Evolutionary conservation across 1,284 basidiomycete species (phyloP).

Genomic region (Omphalotus olearius): DNA sequence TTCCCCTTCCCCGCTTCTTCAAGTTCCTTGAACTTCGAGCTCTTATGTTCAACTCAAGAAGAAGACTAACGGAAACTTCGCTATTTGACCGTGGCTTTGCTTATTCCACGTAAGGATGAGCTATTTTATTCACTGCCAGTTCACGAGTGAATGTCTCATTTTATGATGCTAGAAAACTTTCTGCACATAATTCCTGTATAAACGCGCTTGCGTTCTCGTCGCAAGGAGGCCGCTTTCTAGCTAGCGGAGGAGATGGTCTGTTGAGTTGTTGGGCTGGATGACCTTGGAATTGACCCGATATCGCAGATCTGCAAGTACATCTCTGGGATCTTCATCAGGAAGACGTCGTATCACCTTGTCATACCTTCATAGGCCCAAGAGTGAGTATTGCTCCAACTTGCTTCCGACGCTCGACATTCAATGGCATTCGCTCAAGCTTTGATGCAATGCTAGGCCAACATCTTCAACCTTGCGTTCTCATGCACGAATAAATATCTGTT

Average conservation of each 20-base stretch:
- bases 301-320: conserved; percentile 52
- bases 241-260: conserved; percentile 74
- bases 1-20: too few relatives aligned
- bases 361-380: conserved; percentile 44
- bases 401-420: conserved; percentile 7
- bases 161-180: conserved; percentile 41
- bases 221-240: conserved; percentile 61
- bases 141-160: neutral
- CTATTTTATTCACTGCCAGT: neutral
- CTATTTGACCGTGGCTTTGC: conserved; percentile 35
- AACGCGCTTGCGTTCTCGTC: conserved; percentile 65
- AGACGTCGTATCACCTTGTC: conserved; percentile 42
- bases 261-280: conserved; percentile 4
- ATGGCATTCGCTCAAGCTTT: conserved; percentile 65
- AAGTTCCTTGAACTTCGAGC: too few relatives aligned
- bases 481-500: conserved; percentile 56
- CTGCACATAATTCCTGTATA: conserved; percentile 64
- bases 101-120: conserved; percentile 36
- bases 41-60: too few relatives aligned
- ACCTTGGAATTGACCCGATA: conserved; percentile 1
- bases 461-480: conserved; percentile 68
- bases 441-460: conserved; percentile 44
- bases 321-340: conserved; percentile 74
- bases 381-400: conserved; percentile 27
- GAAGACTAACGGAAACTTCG: conserved; percentile 2